These are phyloP conservation scores for Tricholoma terreum DNA, from an alignment of 768 basidiomycete species.

Conservation along the genomic window DNA sequence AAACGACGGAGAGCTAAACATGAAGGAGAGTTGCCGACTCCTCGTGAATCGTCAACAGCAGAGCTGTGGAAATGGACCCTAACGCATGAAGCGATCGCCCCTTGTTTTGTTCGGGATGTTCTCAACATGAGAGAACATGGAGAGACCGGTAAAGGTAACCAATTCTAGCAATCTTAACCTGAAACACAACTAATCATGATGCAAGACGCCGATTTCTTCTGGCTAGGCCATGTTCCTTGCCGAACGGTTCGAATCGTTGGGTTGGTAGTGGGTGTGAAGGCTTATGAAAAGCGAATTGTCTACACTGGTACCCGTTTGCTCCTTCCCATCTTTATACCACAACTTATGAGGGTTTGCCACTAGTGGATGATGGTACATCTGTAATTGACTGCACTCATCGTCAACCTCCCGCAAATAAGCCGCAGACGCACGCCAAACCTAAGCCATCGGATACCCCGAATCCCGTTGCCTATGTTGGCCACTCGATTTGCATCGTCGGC, in stretches of 20 bases:
- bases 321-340: background rate
- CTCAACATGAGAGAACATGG: conserved; percentile 40
- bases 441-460: conserved; percentile 21
- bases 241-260: conserved; percentile 60
- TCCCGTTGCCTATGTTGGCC: conserved; percentile 44
- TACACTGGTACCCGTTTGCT: conserved; percentile 49
- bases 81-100: conserved; percentile 49
- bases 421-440: conserved; percentile 6
- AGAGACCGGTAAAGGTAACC: conserved; percentile 25
- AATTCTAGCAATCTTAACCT: background rate
- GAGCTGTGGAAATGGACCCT: conserved; percentile 56
- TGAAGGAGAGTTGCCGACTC: background rate
- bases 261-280: conserved; percentile 58
- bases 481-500: conserved; percentile 46
- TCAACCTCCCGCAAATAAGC: conserved; percentile 19
- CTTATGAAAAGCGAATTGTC: conserved; percentile 55
- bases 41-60: conserved; percentile 12
- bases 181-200: background rate
- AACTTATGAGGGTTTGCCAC: background rate
- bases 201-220: conserved; percentile 59
- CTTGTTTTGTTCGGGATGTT: conserved; percentile 55
- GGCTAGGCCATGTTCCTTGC: conserved; percentile 72
- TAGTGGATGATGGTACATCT: conserved; percentile 78
- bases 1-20: conserved; percentile 14
- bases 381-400: conserved; percentile 65